phyloP scores from a whole-genome alignment of 1,284 basidiomycete species.

The Rhodotorula sp. region DNA sequence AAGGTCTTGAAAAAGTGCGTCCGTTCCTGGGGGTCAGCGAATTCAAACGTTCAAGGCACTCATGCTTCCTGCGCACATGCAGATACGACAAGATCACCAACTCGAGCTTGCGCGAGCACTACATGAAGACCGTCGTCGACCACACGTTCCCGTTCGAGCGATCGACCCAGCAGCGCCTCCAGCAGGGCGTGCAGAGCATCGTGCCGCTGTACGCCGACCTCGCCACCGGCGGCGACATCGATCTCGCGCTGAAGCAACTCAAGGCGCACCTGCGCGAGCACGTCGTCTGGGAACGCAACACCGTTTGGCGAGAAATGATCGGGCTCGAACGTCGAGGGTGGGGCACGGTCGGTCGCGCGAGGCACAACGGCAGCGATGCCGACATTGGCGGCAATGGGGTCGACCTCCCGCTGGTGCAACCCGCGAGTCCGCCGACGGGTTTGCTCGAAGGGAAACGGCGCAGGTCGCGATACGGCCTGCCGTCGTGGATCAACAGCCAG shows the following conservation, averaged over 20 bases:
- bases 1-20: constrained; percentile 94
- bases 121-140: constrained; percentile 75
- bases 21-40: background rate
- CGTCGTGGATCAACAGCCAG: constrained; percentile 61
- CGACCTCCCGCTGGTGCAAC: constrained; percentile 53
- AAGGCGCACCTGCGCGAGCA: constrained; percentile 81
- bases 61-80: background rate
- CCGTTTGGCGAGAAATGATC: constrained; percentile 98
- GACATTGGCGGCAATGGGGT: constrained; percentile 47
- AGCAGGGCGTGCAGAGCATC: constrained; percentile 62
- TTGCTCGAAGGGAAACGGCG: constrained; percentile 42
- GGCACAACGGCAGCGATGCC: constrained; percentile 43
- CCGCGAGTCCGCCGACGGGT: constrained; percentile 35
- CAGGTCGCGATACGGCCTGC: constrained; percentile 27
- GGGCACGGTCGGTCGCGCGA: constrained; percentile 52
- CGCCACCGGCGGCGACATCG: constrained; percentile 71
- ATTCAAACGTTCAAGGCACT: background rate
- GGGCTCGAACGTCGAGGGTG: constrained; percentile 54
- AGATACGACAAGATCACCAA: constrained; percentile 95
- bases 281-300: constrained; percentile 90
- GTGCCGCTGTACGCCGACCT: constrained; percentile 81
- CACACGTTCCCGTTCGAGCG: constrained; percentile 66
- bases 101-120: constrained; percentile 77
- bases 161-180: constrained; percentile 64
- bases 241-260: constrained; percentile 74